phyloP scores from a whole-genome alignment of 805 yeast species.

The Danielia oregonensis region DNA sequence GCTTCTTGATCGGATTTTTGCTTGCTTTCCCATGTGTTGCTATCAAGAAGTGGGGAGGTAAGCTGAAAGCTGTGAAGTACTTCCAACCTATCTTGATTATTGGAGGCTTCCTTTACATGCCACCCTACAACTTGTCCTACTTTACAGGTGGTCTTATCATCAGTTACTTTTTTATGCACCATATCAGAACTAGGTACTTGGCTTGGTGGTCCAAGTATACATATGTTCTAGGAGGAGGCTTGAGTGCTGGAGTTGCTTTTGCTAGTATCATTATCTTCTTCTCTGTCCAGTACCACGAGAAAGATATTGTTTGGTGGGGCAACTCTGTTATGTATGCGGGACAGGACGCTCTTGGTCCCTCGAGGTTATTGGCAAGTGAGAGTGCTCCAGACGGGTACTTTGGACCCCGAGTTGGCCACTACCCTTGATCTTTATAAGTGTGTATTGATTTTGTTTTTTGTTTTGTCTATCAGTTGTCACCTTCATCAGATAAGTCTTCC shows the following conservation, averaged over 20 bases:
- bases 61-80: constrained; percentile 18
- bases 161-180: constrained; percentile 25
- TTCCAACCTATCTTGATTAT: constrained; percentile 34
- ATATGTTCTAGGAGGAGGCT: constrained; percentile 27
- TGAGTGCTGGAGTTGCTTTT: constrained; percentile 34
- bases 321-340: constrained; percentile 28
- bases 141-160: constrained; percentile 26
- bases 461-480: no score
- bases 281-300: constrained; percentile 32
- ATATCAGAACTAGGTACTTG: constrained; percentile 22
- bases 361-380: constrained; percentile 1
- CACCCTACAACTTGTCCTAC: constrained; percentile 33
- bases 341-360: constrained; percentile 24
- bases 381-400: constrained; percentile 19
- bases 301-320: constrained; percentile 24
- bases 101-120: constrained; percentile 28
- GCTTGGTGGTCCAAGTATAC: constrained; percentile 37
- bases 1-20: constrained; percentile 32
- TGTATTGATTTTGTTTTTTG: no score
- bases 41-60: constrained; percentile 18
- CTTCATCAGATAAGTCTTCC: constrained; percentile 19
- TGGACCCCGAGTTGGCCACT: constrained; percentile 18
- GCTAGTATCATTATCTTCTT: constrained; percentile 33
- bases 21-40: constrained; percentile 20
- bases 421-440: constrained; percentile 13